These are phyloP conservation scores for Naganishia albida DNA, from an alignment of 1,284 basidiomycete species.

Conservation along the genomic window DNA sequence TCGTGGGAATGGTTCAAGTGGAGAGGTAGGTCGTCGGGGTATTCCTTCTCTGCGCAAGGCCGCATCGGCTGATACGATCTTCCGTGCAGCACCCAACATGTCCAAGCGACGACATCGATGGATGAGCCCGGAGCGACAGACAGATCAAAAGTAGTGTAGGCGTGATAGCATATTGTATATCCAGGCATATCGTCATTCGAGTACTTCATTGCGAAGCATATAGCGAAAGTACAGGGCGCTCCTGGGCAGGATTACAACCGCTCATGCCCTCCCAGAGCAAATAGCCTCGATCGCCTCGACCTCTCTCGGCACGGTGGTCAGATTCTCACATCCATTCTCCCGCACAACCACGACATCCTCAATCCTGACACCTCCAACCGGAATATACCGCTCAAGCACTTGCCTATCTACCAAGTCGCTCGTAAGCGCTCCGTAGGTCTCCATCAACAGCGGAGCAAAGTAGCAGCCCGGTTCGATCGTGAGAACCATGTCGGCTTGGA, in stretches of 20 bases:
- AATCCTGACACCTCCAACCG: constrained; percentile 82
- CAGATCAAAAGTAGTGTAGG: constrained; percentile 29
- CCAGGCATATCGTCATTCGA: neutral
- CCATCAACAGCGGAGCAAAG: constrained; percentile 75
- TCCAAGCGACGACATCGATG: constrained; percentile 32
- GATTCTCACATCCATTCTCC: constrained; percentile 66
- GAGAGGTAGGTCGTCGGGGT: constrained; percentile 27
- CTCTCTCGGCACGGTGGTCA: constrained; percentile 77
- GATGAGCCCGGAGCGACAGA: constrained; percentile 34
- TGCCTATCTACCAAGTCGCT: constrained; percentile 71
- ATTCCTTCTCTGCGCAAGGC: neutral
- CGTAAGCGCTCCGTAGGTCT: constrained; percentile 59
- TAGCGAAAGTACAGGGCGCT: neutral
- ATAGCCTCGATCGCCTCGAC: constrained; percentile 73
- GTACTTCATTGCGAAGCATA: neutral
- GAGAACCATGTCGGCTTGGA: constrained; percentile 78
- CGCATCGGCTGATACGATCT: neutral
- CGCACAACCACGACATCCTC: constrained; percentile 83
- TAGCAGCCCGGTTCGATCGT: constrained; percentile 81
- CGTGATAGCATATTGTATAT: constrained; percentile 8
- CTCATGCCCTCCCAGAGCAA: constrained; percentile 61
- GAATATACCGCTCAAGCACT: constrained; percentile 69
- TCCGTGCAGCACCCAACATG: constrained; percentile 34
- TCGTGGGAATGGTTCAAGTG: constrained; percentile 86
- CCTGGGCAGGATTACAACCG: neutral